Conservation (phyloP, 2,329 filamentous ascomycete genomes). For the Graphilbum sp. region DNA sequence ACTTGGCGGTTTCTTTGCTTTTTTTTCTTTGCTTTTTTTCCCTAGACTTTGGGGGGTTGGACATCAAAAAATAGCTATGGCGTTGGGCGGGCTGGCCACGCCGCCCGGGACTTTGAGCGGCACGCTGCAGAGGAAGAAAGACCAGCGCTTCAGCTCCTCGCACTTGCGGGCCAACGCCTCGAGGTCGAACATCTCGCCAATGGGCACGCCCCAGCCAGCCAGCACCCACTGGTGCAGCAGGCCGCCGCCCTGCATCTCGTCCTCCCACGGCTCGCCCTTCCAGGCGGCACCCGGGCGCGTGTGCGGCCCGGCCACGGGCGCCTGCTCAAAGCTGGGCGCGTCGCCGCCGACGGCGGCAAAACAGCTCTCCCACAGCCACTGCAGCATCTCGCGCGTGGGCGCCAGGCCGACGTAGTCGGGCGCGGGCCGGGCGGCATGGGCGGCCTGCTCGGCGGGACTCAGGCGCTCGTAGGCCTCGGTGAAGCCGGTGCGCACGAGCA, state of each 20-base stretch:
- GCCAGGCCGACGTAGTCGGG: constrained; percentile 21
- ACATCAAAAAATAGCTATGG: constrained; percentile 22
- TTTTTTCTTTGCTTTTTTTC: too few relatives aligned
- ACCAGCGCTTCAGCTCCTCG: constrained; percentile 16
- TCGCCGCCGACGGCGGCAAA: constrained; percentile 29
- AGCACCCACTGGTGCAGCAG: constrained; percentile 23
- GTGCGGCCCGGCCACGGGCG: constrained; percentile 14
- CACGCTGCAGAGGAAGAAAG: constrained; percentile 24
- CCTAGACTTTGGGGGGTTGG: too few relatives aligned
- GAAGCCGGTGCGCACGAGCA: constrained; percentile 22
- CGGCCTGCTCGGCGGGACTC: constrained; percentile 10
- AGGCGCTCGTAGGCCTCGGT: constrained; percentile 15
- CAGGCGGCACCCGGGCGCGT: constrained; percentile 3
- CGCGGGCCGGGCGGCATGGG: constrained; percentile 15
- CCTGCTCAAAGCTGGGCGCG: constrained; percentile 25
- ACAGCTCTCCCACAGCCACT: constrained; percentile 28
- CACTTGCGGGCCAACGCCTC: constrained; percentile 21
- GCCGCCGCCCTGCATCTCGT: constrained; percentile 12
- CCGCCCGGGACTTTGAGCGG: constrained; percentile 20
- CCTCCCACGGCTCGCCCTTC: constrained; percentile 6
- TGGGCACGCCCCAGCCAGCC: constrained; percentile 33
- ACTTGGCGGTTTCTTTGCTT: too few relatives aligned
- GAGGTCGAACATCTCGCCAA: constrained; percentile 31
- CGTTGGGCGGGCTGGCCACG: constrained; percentile 22
- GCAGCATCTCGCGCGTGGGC: constrained; percentile 16